Percentiles rank a stretch among this genome's conserved stretches.
Evolutionary conservation across 2,329 filamentous ascomycete species (phyloP).

Genomic region (Aspergillus fischeri): DNA sequence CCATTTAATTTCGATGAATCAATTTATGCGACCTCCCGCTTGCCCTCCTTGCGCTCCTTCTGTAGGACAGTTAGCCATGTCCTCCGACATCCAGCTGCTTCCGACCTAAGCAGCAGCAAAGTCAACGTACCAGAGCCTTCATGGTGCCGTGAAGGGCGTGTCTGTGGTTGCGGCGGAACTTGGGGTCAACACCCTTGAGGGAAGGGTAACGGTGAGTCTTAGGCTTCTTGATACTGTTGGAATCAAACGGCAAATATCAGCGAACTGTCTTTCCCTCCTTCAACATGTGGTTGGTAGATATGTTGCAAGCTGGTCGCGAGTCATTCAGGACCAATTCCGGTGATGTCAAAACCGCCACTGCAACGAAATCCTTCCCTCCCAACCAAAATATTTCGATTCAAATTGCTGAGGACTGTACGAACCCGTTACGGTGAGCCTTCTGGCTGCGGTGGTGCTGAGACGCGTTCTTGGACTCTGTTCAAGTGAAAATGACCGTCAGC

Average conservation of each 20-base stretch:
- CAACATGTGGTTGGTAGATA: background rate
- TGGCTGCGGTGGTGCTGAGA: conserved; percentile 97
- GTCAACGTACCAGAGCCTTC: conserved; percentile 81
- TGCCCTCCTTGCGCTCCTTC: conserved; percentile 98
- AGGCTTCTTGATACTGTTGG: conserved; percentile 95
- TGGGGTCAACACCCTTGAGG: conserved; percentile 97
- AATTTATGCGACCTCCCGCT: conserved; percentile 77
- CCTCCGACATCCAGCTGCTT: background rate
- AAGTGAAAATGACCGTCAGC: conserved; percentile 24
- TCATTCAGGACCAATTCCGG: background rate
- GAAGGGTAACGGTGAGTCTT: conserved; percentile 99
- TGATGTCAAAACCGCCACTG: conserved; percentile 7
- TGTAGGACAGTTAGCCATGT: conserved; percentile 46
- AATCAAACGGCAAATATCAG: conserved; percentile 20
- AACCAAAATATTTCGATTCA: background rate
- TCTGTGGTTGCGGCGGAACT: conserved; percentile 99
- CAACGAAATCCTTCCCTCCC: conserved; percentile 6
- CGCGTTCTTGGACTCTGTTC: conserved; percentile 97
- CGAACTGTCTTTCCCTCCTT: conserved; percentile 4
- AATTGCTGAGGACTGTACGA: conserved; percentile 42
- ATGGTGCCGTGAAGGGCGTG: conserved; percentile 99
- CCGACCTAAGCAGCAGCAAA: background rate
- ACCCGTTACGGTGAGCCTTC: conserved; percentile 99
- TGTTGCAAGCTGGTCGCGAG: conserved; percentile 1
- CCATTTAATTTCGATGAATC: conserved; percentile 22